Evolutionary conservation across 2,329 filamentous ascomycete species (phyloP), one percentile per base, ranked within the genome.

Genomic region (Aureobasidium musti): DNA sequence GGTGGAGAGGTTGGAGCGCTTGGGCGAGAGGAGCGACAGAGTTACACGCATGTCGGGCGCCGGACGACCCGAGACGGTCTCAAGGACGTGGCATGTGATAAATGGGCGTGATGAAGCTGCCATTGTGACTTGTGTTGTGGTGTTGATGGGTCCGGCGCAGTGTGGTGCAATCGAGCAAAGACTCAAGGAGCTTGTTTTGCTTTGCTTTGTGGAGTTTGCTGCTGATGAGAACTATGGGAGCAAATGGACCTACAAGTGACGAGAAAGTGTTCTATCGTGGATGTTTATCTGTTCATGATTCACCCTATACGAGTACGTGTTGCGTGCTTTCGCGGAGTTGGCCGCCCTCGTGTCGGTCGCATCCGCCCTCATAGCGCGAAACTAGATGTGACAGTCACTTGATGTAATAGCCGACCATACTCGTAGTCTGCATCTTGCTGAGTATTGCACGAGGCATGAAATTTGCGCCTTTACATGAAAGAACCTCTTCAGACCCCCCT

Each of bases 71-170:
- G 84, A 80, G n/a, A 87, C 85, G 13, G 91, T 94, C 82, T 95
- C 90, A 76, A 95, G 90, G 77, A 93, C 86, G 82, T 95, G 91
- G 82, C 91, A 94, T 77, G 91, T 94, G 74, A 95, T 94, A 74
- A 86, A 86, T 71, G 76, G 82, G 76, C 72, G 72, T 6, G 52
- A 2, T 65, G 47, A 28, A 14, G 59, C 43, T 30, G 69, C 21
- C 69, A 70, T 70, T 49, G 37, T 57, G 43, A 35, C 39, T 35
- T n/a, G n/a, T n/a, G n/a, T n/a, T n/a, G n/a, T n/a, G n/a, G 54
- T 33, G 19, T 59, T 3, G 37, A 30, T 28, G 53, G 21, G 13
- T 45, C 17, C 23, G 23, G 37, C 21, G 37, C 11, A 13, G 3
- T n/a, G 35, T 43, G 35, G 26, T 37, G 5, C 7, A 13, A 23